A percentile compares a stretch with the other conserved stretches of the same genome.
Conservation (phyloP, 805 yeast genomes). For the Starmerella bombicola region DNA sequence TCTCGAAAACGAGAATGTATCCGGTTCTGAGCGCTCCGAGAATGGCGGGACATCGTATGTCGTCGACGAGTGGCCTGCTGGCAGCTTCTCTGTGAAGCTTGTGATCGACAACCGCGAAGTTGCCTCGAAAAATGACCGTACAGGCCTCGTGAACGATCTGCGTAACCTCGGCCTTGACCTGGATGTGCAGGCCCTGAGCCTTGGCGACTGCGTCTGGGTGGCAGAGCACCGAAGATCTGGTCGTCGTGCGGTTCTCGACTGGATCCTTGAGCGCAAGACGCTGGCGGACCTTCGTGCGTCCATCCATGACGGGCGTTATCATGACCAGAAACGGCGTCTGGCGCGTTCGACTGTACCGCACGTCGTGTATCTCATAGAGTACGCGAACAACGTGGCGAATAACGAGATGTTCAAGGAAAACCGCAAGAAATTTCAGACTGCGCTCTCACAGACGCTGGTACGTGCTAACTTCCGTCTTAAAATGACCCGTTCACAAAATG, state of each 20-base stretch:
- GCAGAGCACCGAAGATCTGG: slow-evolving; percentile 52
- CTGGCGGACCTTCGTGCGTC: slow-evolving; percentile 73
- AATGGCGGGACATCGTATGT: slow-evolving; percentile 1
- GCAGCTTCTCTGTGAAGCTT: slow-evolving; percentile 46
- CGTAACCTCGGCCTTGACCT: slow-evolving; percentile 37
- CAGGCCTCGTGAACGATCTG: slow-evolving; percentile 51
- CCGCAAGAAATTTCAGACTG: slow-evolving; percentile 55
- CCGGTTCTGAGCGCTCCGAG: neutral
- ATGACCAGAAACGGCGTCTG: slow-evolving; percentile 74
- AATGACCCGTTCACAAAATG: slow-evolving; percentile 59
- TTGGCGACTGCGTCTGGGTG: slow-evolving; percentile 87
- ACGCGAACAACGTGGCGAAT: slow-evolving; percentile 22
- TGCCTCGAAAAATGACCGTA: slow-evolving; percentile 53
- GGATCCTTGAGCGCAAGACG: slow-evolving; percentile 81
- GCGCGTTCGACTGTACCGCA: slow-evolving; percentile 53
- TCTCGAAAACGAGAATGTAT: no score
- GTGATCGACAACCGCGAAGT: slow-evolving; percentile 76
- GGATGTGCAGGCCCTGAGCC: slow-evolving; percentile 47
- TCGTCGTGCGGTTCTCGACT: slow-evolving; percentile 58
- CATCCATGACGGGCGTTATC: slow-evolving; percentile 76
- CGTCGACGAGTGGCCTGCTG: slow-evolving; percentile 44
- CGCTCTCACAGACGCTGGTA: slow-evolving; percentile 57
- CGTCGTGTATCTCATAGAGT: slow-evolving; percentile 71
- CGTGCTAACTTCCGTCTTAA: slow-evolving; percentile 55
- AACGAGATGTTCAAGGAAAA: slow-evolving; percentile 23